phyloP scores from a whole-genome alignment of 305 asterid genomes.

The Fraxinus dipetala region DNA sequence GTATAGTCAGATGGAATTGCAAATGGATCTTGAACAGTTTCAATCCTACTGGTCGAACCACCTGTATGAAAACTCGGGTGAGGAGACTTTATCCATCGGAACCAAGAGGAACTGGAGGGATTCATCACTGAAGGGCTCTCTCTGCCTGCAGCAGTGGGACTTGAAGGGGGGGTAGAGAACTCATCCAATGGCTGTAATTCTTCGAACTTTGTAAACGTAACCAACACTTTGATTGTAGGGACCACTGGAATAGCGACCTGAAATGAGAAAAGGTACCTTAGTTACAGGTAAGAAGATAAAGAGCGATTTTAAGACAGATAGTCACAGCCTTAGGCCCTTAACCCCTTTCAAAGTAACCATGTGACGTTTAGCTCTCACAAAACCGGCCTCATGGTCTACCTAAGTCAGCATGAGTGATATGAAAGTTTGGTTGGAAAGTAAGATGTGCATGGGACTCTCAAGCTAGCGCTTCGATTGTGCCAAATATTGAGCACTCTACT shows the following conservation, averaged over 20 bases:
- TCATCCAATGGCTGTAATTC: constrained; percentile 86
- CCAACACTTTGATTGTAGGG: constrained; percentile 88
- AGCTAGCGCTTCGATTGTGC: background rate
- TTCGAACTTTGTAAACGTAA: constrained; percentile 89
- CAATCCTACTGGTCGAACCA: constrained; percentile 60
- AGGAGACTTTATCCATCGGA: constrained; percentile 92
- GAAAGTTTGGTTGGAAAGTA: background rate
- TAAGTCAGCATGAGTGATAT: background rate
- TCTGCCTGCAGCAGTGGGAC: constrained; percentile 57
- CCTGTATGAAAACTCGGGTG: constrained; percentile 49
- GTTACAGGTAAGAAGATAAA: background rate
- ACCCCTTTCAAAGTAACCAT: background rate
- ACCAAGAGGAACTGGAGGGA: constrained; percentile 80
- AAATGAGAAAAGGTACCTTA: constrained; percentile 18
- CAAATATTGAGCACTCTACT: background rate
- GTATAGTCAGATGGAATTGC: constrained; percentile 71
- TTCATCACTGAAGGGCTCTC: constrained; percentile 54
- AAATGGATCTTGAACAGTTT: constrained; percentile 73
- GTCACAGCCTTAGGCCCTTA: background rate
- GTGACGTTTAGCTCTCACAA: background rate
- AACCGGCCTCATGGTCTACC: background rate
- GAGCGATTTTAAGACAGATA: background rate
- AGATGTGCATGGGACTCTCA: background rate
- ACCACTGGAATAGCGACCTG: constrained; percentile 98
- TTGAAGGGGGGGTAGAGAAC: constrained; percentile 88